These are phyloP conservation scores for Trametopsis cervina DNA, from an alignment of 768 basidiomycete genomes.

Conservation along the genomic window DNA sequence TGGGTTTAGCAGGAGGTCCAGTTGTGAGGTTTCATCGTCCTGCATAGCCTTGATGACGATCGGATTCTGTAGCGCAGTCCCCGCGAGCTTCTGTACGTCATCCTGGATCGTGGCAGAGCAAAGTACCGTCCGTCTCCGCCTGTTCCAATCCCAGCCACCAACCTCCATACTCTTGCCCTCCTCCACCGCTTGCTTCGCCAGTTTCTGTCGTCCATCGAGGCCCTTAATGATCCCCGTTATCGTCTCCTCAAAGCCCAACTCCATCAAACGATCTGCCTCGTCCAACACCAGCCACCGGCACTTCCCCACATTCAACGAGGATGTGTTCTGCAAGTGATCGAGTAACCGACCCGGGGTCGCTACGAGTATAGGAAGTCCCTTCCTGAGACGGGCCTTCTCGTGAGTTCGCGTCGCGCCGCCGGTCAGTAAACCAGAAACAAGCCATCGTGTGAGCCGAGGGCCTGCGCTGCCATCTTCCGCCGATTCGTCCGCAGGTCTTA, in stretches of 20 bases:
- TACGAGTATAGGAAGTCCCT: constrained; percentile 92
- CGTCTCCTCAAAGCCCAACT: constrained; percentile 95
- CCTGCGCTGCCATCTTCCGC: constrained; percentile 37
- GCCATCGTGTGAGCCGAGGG: constrained; percentile 71
- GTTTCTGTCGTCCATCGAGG: constrained; percentile 72
- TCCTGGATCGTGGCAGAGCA: constrained; percentile 97
- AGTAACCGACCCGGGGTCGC: constrained; percentile 92
- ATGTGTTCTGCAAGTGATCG: constrained; percentile 94
- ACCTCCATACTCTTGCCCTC: constrained; percentile 67
- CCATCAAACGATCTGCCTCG: constrained; percentile 97
- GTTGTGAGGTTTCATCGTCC: constrained; percentile 24
- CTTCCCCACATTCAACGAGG: constrained; percentile 87
- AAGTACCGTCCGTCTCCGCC: constrained; percentile 75
- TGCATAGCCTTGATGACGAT: constrained; percentile 76
- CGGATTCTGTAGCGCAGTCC: constrained; percentile 70
- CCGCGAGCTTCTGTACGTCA: constrained; percentile 90
- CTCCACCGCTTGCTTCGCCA: constrained; percentile 60
- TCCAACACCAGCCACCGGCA: constrained; percentile 95
- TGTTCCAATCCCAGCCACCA: constrained; percentile 81
- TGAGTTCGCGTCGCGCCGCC: constrained; percentile 93
- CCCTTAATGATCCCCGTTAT: constrained; percentile 85
- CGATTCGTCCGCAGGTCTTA: constrained; percentile 49
- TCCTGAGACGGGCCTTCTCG: constrained; percentile 92
- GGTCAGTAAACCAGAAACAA: constrained; percentile 87
- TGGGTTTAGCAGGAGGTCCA: background rate